Conservation (phyloP, 2,329 filamentous ascomycete species). For the Penicillium olsonii region DNA sequence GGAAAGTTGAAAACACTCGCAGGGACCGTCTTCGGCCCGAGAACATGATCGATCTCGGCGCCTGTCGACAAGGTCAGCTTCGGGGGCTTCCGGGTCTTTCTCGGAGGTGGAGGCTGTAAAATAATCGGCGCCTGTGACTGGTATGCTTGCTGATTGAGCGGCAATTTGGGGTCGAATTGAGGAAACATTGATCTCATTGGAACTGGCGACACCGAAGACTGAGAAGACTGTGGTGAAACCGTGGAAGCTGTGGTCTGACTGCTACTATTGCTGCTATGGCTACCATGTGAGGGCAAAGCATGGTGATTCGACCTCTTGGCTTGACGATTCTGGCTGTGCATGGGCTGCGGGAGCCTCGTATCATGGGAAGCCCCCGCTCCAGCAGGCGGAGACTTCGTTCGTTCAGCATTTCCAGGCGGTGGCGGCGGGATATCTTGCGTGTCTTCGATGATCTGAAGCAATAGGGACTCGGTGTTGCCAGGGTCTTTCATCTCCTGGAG, state of each 20-base stretch:
- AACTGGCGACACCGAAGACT: conserved; percentile 31
- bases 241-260: conserved; percentile 11
- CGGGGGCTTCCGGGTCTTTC: conserved; percentile 21
- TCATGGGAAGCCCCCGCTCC: conserved; percentile 12
- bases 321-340: conserved; percentile 17
- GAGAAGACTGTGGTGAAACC: conserved; percentile 19
- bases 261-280: conserved; percentile 18
- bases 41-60: conserved; percentile 37
- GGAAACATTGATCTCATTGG: conserved; percentile 51
- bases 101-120: conserved; percentile 11
- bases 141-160: conserved; percentile 40
- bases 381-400: conserved; percentile 16
- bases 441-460: conserved; percentile 42
- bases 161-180: conserved; percentile 42
- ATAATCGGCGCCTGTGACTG: conserved; percentile 29
- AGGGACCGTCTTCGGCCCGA: conserved; percentile 45
- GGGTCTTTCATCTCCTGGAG: conserved; percentile 32
- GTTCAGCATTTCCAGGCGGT: conserved; percentile 20
- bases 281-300: conserved; percentile 12
- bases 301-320: conserved; percentile 12
- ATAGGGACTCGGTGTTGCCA: conserved; percentile 37
- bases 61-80: conserved; percentile 34
- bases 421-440: conserved; percentile 33
- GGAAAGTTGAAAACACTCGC: conserved; percentile 47
- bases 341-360: conserved; percentile 18